Evolutionary conservation across 129 eudicot species (phyloP), one percentile per base, ranked within the genome.

Genomic region (Flaveria bidentis): DNA sequence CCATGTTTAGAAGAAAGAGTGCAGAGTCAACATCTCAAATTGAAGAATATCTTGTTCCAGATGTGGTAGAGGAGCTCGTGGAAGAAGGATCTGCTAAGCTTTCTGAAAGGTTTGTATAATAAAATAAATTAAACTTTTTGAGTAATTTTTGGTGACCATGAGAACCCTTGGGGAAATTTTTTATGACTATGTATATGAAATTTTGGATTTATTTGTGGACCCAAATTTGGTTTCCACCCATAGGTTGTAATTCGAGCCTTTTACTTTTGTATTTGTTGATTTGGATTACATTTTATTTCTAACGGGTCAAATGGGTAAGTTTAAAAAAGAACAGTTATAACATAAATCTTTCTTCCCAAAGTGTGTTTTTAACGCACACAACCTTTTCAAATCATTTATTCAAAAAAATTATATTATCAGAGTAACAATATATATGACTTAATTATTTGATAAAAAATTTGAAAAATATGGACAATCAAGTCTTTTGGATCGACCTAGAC

Each of bases 41-140:
- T 53, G 85, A 84, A 85, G 92, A 88, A 64, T 85, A 71, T 86
- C 45, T 46, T 16, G 97, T 89, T 61, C 95, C 89, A 23, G 95
- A 88, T 66, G 86, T 80, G 67, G 97, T 95, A 14, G 99, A 89
- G 82, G 97, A 95, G 82, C 80, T 95, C 46, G 83, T 95, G 22
- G 99, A 95, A 73, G 99, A 89, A 85, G 99, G 97, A 70, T 95
- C 99, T 28, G 99, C 97, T 45, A 78, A 56, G 70, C 99, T 95
- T 82, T 86, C 97, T n/a, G 89, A 91, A 77, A 95, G 99, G 98
- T 93, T 3, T 66, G 74, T 60, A 30, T 30, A 8, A 15, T 63
- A 66, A 39, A 33, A 14, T 25, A 36, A 36, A 36, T 36, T 65
- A 20, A 58, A 22, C 9, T 22, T 58, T 22, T 4, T 9, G 30